Base-by-base conservation (phyloP, 2,329 filamentous ascomycete genomes). In the Ascosphaera acerosa region DNA sequence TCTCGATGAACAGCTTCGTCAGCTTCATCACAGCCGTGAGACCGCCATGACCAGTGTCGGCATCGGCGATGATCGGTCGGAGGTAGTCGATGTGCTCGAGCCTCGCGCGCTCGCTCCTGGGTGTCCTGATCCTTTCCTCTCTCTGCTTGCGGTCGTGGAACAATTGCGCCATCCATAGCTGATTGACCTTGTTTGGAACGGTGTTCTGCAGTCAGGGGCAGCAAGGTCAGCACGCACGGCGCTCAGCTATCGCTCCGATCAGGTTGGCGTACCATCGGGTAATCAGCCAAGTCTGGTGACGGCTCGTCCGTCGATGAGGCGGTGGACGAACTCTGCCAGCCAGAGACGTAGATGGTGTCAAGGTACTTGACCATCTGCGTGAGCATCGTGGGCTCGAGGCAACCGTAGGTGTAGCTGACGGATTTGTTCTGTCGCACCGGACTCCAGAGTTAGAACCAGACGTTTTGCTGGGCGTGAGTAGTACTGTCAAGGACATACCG, bases 111-210 rank as follows among this genome's bases (percentile, higher is more conserved):
- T 81, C 63, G 15, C 64, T 59, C 49, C 75, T 75, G 17, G 81
- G 68, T 5, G 64, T 71, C 39, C 68, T 75, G 32, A 94, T 58
- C 36, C 87, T 80, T 55, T 94, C 87, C 54, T 94, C 81, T 40
- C 87, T 75, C 58, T 97, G 87, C 59, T 97, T 97, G 48, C 87
- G 77, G 64, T 97, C 87, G 59, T 97, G 87, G 74, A 97, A 97
- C 34, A 94, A 71, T 58, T 97, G 87, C 10, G 87, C 84, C 70
- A 89, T 82, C 69, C 90, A 97, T 32, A 97, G 69, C 50, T 97
- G 87, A 48, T 77, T 70, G 41, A 97, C 87, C 58, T 97, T 97
- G 64, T 94, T 91, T 32, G 87, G 87, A 15, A 97, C 87, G 27
- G 87, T 97, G 41, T 87, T 91, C 78, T 87, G 37, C 17, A 31